Evolutionary conservation across 441 rosid species (phyloP).

Genomic region (Gossypium schwendimanii): DNA sequence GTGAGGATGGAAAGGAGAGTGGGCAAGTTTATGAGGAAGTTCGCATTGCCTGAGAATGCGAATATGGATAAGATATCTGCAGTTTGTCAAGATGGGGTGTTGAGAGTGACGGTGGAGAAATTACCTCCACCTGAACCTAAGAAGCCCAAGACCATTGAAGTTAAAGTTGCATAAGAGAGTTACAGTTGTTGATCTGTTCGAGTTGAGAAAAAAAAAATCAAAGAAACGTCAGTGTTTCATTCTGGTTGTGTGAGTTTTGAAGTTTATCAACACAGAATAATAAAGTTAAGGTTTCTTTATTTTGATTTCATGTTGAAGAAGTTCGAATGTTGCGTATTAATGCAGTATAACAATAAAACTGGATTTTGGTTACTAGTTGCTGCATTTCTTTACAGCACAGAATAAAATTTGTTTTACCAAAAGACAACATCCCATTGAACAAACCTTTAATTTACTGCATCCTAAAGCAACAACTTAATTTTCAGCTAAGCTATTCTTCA

Average conservation of each 20-base stretch:
- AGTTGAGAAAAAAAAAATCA: background rate
- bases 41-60: constrained; percentile 67
- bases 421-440: too few species aligned
- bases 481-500: too few species aligned
- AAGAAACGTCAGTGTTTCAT: background rate
- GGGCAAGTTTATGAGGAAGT: constrained; percentile 81
- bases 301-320: background rate
- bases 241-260: background rate
- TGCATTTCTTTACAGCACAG: too few species aligned
- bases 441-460: too few species aligned
- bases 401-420: too few species aligned
- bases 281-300: background rate
- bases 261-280: background rate
- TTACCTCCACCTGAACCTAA: constrained; percentile 79
- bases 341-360: too few species aligned
- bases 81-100: constrained; percentile 62
- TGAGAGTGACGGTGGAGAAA: constrained; percentile 68
- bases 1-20: constrained; percentile 80
- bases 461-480: too few species aligned
- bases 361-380: too few species aligned
- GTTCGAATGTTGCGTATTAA: too few species aligned
- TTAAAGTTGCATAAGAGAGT: constrained; percentile 51
- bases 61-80: constrained; percentile 59
- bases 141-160: constrained; percentile 68
- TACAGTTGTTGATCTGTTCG: background rate